Base-by-base conservation (phyloP, 306 rosid species). In the Corylus americana region DNA sequence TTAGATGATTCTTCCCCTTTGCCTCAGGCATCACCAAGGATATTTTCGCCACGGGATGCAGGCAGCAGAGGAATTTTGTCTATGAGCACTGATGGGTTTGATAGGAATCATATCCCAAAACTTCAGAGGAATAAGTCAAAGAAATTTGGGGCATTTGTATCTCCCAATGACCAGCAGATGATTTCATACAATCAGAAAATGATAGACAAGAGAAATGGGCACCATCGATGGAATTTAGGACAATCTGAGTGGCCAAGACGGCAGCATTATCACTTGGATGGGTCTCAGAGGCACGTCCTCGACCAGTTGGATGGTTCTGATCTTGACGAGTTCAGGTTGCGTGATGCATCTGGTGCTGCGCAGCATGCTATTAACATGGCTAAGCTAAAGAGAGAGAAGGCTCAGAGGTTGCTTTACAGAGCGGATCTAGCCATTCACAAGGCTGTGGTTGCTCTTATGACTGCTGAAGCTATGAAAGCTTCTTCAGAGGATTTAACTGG, bases 371-470 rank as follows among this genome's bases (percentile, higher is more conserved):
- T 31, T 55, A 88, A 83, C 2, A 48, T 78, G 81, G 98, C 99
- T 3, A 91, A 81, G 86, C 83, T 81, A 29, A 91, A 91, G 86
- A 88, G 97, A 71, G 91, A 85, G 31, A 89, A 80, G 67, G 99
- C 98, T 76, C 84, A 85, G 58, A 84, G 90, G 72, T 79, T 96
- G 91, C 84, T 79, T 11, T 83, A 78, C 86, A 82, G 88, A 82
- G 98, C 99, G 50, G 99, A 96, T 78, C 73, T 89, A 20, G 96
- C 97, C 37, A 90, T 91, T 79, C 98, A 96, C 86, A 91, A 81
- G 88, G 97, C 99, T 51, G 89, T 87, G 83, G 88, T 72, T 85
- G 94, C 97, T 78, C 91, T 96, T 74, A 91, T 90, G 98, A 90
- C 88, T 64, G 98, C 98, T 17, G 99, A 96, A 85, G 97, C 96